Evolutionary conservation across 805 yeast genomes (phyloP).

Genomic region (Metschnikowia borealis): DNA sequence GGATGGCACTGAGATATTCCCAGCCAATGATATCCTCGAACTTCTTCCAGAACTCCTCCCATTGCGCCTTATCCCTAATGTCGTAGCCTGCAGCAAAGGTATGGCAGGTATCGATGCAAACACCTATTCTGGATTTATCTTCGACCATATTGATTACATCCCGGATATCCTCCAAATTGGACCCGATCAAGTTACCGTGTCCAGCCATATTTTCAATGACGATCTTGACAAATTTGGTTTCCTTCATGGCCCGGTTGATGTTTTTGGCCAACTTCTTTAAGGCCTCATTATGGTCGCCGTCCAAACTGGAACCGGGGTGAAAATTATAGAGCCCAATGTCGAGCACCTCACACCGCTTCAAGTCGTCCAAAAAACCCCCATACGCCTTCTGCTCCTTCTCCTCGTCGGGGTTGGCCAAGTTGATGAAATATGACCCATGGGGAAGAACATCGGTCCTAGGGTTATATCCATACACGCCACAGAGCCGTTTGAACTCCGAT

Average conservation of each 20-base stretch:
- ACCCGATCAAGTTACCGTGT: constrained; percentile 86
- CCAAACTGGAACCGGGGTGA: constrained; percentile 88
- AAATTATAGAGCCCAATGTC: constrained; percentile 85
- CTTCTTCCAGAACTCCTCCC: constrained; percentile 65
- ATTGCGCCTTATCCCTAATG: constrained; percentile 54
- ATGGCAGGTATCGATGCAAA: constrained; percentile 95
- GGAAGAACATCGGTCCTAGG: constrained; percentile 81
- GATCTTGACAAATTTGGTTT: constrained; percentile 76
- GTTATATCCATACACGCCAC: constrained; percentile 62
- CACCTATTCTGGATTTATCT: constrained; percentile 83
- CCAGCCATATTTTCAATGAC: constrained; percentile 98
- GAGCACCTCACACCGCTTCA: constrained; percentile 79
- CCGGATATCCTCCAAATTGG: constrained; percentile 68
- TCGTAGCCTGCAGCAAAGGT: constrained; percentile 96
- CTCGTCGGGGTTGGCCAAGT: constrained; percentile 83
- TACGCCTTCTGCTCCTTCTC: constrained; percentile 75
- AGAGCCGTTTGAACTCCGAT: constrained; percentile 56
- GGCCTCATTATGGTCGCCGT: constrained; percentile 61
- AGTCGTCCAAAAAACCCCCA: constrained; percentile 78
- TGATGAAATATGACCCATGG: constrained; percentile 92
- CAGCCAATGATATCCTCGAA: constrained; percentile 75
- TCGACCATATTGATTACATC: constrained; percentile 76
- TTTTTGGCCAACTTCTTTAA: constrained; percentile 67
- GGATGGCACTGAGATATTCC: constrained; percentile 73
- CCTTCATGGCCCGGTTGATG: constrained; percentile 71